Percentiles rank a stretch among this genome's conserved stretches.
Conservation (phyloP, 176 grass and related monocot species). For the Triticum dicoccoides region DNA sequence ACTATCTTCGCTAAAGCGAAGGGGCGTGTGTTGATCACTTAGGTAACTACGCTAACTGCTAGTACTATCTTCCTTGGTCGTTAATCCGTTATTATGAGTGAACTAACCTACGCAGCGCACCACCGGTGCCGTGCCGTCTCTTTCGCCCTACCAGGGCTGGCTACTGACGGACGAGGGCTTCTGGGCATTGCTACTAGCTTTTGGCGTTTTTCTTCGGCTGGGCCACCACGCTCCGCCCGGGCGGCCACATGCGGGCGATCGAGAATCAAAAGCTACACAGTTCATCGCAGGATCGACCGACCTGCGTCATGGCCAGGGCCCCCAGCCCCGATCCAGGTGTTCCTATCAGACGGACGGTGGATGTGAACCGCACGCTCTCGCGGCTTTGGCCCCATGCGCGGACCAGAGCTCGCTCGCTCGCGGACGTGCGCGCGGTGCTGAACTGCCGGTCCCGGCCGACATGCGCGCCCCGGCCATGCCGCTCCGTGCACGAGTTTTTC, state of each 20-base stretch:
- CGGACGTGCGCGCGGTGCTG: too few relatives aligned
- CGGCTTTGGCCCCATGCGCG: background rate
- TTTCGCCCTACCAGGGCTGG: background rate
- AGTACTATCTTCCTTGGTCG: background rate
- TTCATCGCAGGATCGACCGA: background rate
- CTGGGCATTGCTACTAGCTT: background rate
- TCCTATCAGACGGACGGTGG: background rate
- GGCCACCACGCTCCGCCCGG: background rate
- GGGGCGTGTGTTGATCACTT: background rate
- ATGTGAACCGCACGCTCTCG: background rate
- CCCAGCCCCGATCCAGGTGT: background rate
- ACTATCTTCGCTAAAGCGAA: background rate
- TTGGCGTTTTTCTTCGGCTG: background rate
- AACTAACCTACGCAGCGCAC: background rate
- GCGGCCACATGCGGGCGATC: background rate
- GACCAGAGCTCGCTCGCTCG: background rate
- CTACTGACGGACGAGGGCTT: background rate
- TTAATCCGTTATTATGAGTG: background rate
- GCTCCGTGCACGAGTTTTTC: background rate
- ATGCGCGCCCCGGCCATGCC: too few relatives aligned
- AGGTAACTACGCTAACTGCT: background rate
- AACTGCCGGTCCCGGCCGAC: too few relatives aligned
- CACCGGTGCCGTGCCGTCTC: slow-evolving; percentile 24
- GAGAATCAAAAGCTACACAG: background rate
- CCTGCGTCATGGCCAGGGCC: background rate